Evolutionary conservation across 805 yeast species (phyloP), one percentile per base, ranked within the genome.

Genomic region (Yamadazyma endophytica): DNA sequence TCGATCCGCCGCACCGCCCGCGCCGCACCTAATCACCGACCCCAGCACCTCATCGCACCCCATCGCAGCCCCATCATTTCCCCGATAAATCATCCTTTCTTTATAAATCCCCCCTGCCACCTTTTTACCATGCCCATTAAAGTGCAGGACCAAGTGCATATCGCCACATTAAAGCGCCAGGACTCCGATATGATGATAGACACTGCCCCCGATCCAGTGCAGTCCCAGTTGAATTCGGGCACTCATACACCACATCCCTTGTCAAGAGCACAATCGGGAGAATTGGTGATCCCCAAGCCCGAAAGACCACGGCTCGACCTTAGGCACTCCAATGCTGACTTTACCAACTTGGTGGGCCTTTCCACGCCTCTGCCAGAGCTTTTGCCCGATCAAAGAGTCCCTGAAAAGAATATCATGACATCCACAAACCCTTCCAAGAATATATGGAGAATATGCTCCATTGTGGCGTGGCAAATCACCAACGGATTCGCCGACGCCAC

Each of bases 401-500:
- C 27, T 5, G 42, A 38, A 15, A 18, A 22, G 16, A 29, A 40
- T 28, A 44, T 52, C 11, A 64, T 73, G 69, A 54, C 71, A 1
- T 32, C 67, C 9, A 31, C 37, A 5, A 61, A 64, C 38, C 77
- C 79, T 2, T 61, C 70, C 5, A 54, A 42, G 32, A 74, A 71
- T 41, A 25, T 36, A 12, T 63, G 62, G 56, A 51, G 81, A 34
- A 49, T 73, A 4, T 32, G 60, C 8, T 54, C 73, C 7, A 47
- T 61, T 9, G 52, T 69, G 19, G 4, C 50, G 4, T 73, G 75
- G 72, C 49, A 54, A 7, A 50, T 68, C 24, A 41, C 60, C 2
- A 40, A 49, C 8, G 81, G 81, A 1, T 49, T 72, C 41, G 47
- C 66, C 17, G 83, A 77, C 45, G 77, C 77, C 35, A 73, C 77